Conservation (phyloP, 345 rosid genomes). For the Brassica carinata region DNA sequence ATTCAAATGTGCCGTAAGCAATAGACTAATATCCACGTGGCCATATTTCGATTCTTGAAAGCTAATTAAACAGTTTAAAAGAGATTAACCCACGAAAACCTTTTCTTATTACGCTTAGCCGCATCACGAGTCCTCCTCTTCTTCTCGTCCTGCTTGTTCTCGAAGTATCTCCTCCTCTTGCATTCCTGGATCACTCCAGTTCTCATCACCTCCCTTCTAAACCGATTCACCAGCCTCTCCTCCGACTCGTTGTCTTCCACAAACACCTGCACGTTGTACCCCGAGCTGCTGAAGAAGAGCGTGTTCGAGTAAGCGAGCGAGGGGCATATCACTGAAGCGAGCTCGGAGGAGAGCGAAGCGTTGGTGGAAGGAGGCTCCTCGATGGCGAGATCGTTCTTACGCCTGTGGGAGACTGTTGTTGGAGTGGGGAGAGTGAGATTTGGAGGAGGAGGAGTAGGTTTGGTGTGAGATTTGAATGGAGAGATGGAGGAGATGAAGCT, state of each 20-base stretch:
- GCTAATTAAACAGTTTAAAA: too few relatives aligned
- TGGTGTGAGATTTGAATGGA: neutral
- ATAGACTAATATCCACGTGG: too few relatives aligned
- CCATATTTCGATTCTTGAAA: too few relatives aligned
- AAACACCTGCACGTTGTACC: constrained; percentile 70
- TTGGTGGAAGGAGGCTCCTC: constrained; percentile 37
- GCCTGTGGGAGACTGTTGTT: constrained; percentile 27
- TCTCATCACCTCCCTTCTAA: constrained; percentile 74
- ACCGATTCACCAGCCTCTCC: constrained; percentile 68
- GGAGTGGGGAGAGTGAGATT: constrained; percentile 34
- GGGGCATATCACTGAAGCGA: constrained; percentile 71
- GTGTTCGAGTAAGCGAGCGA: constrained; percentile 73
- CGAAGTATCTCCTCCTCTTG: constrained; percentile 62
- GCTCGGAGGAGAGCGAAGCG: constrained; percentile 43
- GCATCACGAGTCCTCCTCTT: constrained; percentile 77
- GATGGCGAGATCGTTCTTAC: constrained; percentile 34
- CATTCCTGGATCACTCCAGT: constrained; percentile 85
- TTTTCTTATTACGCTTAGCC: constrained; percentile 74
- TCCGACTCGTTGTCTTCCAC: constrained; percentile 78
- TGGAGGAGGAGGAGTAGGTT: constrained; percentile 33
- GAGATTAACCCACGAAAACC: constrained; percentile 26
- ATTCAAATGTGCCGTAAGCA: too few relatives aligned
- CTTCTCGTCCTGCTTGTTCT: constrained; percentile 77
- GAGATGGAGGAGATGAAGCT: constrained; percentile 39
- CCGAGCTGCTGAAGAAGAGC: constrained; percentile 61